Base-by-base conservation (phyloP, 768 basidiomycete species). In the Lyophyllum atratum region DNA sequence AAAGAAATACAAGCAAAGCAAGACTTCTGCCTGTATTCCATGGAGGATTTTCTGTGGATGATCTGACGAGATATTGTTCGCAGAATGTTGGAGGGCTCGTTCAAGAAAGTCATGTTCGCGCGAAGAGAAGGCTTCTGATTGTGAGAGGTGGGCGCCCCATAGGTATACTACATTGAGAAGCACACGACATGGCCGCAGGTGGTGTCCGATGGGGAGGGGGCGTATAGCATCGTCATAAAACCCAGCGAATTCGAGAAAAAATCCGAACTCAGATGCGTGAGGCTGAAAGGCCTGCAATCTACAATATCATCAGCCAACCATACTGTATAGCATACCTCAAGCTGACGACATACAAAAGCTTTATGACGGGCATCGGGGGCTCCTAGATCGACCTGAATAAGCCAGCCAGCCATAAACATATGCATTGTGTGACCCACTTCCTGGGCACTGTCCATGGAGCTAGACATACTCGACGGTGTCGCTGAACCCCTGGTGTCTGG, bases 1-100 rank as follows among this genome's bases (percentile, higher is more conserved):
- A 63, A 85, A 81, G 67, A 89, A 84, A 66, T 85, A 88, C 58
- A 81, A 77, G 2, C 81, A 74, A 28, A 90, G 75, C 17, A 91
- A 74, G 2, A 89, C 72, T 50, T 87, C 79, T 1, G 82, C 76
- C 59, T 87, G 85, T 11, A 86, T 64, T 15, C 82, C 77, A 48
- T 84, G 78, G 15, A 85, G 62, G 25, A 83, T 73, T 48, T 69
- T 72, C 19, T 76, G 72, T 28, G 79, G 77, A 42, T 84, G 84
- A 28, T 75, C 70, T 12, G 76, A 69, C 34, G 80, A 66, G 9
- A 83, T 68, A 57, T 75, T 76, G 5, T 72, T 74, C 8, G 82
- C 76, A 7, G 80, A 73, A 43, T 79, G 68, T 52, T 75, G 73
- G 9, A 80, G 66, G 15, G 83, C 78, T 49, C 77, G 78, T 4